These are phyloP conservation scores for Gloeophyllum trabeum DNA, from an alignment of 768 basidiomycete species.

Conservation along the genomic window DNA sequence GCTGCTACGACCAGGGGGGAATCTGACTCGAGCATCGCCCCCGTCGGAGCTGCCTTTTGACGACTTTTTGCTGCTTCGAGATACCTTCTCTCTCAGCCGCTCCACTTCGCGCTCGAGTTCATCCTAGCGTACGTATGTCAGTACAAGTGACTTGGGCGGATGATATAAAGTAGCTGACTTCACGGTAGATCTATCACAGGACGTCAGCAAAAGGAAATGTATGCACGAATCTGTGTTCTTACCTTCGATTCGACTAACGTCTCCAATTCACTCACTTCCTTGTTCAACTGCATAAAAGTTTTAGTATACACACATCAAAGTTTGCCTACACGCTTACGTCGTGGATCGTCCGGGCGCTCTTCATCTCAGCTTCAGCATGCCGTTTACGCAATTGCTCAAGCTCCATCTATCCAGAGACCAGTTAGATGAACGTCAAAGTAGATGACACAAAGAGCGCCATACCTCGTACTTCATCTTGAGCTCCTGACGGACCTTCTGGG, in stretches of 20 bases:
- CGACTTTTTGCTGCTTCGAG: conserved; percentile 46
- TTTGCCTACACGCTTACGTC: conserved; percentile 35
- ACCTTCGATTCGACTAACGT: conserved; percentile 92
- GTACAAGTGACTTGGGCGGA: not conserved
- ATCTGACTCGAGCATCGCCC: conserved; percentile 9
- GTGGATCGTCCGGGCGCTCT: conserved; percentile 55
- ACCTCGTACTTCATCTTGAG: conserved; percentile 46
- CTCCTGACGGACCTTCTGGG: conserved; percentile 33
- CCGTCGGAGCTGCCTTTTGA: conserved; percentile 35
- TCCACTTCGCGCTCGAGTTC: conserved; percentile 83
- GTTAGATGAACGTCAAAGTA: not conserved
- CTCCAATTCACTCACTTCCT: conserved; percentile 89
- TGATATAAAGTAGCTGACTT: conserved; percentile 29
- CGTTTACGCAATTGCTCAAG: conserved; percentile 62
- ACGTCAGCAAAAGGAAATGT: not conserved
- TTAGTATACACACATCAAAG: conserved; percentile 3
- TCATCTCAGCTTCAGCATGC: conserved; percentile 61
- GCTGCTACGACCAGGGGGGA: conserved; percentile 6
- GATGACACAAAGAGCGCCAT: conserved; percentile 7
- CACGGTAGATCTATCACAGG: conserved; percentile 63
- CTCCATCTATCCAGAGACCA: conserved; percentile 34
- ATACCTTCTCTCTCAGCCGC: conserved; percentile 58
- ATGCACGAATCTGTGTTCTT: conserved; percentile 2
- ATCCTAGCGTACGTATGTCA: conserved; percentile 33
- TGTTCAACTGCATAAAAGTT: conserved; percentile 50